Evolutionary conservation across 2,329 filamentous ascomycete genomes (phyloP).

Genomic region (Pyricularia sp.): DNA sequence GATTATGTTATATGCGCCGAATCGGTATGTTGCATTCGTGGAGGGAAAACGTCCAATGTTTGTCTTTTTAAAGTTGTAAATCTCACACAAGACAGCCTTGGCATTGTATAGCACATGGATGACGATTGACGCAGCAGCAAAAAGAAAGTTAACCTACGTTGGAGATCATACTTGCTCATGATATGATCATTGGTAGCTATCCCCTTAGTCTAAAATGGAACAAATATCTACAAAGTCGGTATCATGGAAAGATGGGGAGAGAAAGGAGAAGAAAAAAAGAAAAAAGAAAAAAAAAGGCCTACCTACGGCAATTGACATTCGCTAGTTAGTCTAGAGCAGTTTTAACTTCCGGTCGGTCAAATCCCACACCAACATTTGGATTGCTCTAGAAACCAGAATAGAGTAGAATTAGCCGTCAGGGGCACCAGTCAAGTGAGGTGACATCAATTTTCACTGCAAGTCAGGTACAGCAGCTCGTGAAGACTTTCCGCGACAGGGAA

Average conservation of each 20-base stretch:
- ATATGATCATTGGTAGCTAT: background rate
- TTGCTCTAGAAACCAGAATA: background rate
- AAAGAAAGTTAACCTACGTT: background rate
- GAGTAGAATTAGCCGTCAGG: background rate
- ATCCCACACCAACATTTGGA: background rate
- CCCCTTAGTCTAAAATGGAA: background rate
- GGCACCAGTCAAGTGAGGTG: background rate
- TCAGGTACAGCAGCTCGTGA: background rate
- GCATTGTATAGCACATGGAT: background rate
- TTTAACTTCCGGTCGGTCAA: background rate
- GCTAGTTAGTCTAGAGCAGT: background rate
- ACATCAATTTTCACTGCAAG: background rate
- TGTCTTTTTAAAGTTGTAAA: background rate
- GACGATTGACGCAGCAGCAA: background rate
- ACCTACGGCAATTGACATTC: background rate
- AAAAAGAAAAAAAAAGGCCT: background rate
- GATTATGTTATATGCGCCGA: background rate
- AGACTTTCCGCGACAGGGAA: background rate
- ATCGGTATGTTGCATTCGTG: background rate
- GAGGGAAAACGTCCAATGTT: background rate
- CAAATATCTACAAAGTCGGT: background rate
- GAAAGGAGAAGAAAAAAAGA: background rate
- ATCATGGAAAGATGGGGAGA: too few relatives aligned
- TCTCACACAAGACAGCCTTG: background rate
- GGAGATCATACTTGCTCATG: background rate